phyloP scores from a whole-genome alignment of 2,329 filamentous ascomycete genomes.

The Penicillium sp. region DNA sequence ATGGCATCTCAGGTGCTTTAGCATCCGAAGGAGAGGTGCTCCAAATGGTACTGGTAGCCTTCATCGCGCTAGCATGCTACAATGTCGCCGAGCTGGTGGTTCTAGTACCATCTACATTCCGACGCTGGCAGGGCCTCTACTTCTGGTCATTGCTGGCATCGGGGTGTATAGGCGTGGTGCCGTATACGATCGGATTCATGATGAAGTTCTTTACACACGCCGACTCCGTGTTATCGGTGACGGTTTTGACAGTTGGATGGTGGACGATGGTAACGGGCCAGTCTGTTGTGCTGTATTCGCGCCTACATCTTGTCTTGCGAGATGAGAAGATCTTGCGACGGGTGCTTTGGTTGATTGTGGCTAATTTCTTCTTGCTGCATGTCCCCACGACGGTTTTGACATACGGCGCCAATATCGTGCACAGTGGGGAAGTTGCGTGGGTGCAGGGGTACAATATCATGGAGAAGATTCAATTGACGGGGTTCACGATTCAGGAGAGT shows the following conservation, averaged over 20 bases:
- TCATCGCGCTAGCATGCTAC: constrained; percentile 40
- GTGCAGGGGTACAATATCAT: constrained; percentile 42
- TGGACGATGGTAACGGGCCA: constrained; percentile 59
- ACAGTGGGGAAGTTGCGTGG: constrained; percentile 24
- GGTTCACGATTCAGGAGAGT: constrained; percentile 45
- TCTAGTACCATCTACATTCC: constrained; percentile 38
- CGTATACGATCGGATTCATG: constrained; percentile 41
- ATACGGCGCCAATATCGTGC: constrained; percentile 39
- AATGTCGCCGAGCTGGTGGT: constrained; percentile 47
- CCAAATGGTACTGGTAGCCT: constrained; percentile 26
- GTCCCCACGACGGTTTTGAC: constrained; percentile 52
- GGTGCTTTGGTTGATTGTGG: constrained; percentile 55
- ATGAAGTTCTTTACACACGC: constrained; percentile 37
- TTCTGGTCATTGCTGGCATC: constrained; percentile 41
- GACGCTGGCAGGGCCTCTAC: constrained; percentile 39
- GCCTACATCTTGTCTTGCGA: constrained; percentile 55
- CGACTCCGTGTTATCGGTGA: constrained; percentile 33
- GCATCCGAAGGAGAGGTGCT: constrained; percentile 19
- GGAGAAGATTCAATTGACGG: constrained; percentile 45
- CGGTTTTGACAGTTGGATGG: constrained; percentile 52
- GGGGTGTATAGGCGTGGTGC: constrained; percentile 34
- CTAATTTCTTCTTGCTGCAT: constrained; percentile 51
- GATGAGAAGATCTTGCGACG: constrained; percentile 47
- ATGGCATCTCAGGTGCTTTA: constrained; percentile 31
- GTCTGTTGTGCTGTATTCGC: constrained; percentile 57